These are phyloP conservation scores for Asterella californica DNA, from an alignment of 225 moss, liverwort and hornwort species.

Conservation along the genomic window DNA sequence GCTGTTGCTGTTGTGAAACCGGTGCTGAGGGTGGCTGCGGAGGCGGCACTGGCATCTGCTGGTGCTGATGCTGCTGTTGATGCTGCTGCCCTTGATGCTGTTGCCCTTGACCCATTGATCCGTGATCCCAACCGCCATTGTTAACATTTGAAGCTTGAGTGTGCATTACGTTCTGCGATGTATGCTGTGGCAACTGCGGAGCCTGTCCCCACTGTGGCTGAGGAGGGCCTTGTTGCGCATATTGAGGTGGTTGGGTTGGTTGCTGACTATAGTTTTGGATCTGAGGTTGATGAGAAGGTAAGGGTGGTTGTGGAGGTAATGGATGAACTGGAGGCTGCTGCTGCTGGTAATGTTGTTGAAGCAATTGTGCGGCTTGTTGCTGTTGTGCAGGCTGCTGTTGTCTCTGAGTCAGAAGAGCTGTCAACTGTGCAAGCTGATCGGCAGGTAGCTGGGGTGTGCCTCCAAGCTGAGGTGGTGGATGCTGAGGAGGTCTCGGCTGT, in stretches of 20 bases:
- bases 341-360: slow-evolving; percentile 77
- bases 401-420: slow-evolving; percentile 80
- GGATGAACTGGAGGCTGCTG: slow-evolving; percentile 32
- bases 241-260: slow-evolving; percentile 29
- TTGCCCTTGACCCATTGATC: slow-evolving; percentile 29
- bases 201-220: slow-evolving; percentile 64
- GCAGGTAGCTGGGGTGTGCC: slow-evolving; percentile 68
- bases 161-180: slow-evolving; percentile 22
- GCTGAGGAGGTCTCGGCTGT: slow-evolving; percentile 62
- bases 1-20: slow-evolving; percentile 38
- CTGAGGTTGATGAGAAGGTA: slow-evolving; percentile 30
- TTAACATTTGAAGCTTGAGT: slow-evolving; percentile 22
- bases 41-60: slow-evolving; percentile 10
- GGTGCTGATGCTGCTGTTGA: slow-evolving; percentile 46
- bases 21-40: slow-evolving; percentile 20
- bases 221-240: slow-evolving; percentile 35
- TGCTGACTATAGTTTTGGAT: slow-evolving; percentile 35
- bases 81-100: slow-evolving; percentile 40
- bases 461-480: slow-evolving; percentile 54
- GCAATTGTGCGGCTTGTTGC: slow-evolving; percentile 74
- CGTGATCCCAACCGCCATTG: slow-evolving; percentile 25
- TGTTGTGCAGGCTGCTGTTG: slow-evolving; percentile 90
- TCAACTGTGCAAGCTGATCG: slow-evolving; percentile 81
- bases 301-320: slow-evolving; percentile 22
- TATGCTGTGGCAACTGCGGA: slow-evolving; percentile 35